phyloP scores from a whole-genome alignment of 2,329 filamentous ascomycete genomes.

The Apiospora koreana region DNA sequence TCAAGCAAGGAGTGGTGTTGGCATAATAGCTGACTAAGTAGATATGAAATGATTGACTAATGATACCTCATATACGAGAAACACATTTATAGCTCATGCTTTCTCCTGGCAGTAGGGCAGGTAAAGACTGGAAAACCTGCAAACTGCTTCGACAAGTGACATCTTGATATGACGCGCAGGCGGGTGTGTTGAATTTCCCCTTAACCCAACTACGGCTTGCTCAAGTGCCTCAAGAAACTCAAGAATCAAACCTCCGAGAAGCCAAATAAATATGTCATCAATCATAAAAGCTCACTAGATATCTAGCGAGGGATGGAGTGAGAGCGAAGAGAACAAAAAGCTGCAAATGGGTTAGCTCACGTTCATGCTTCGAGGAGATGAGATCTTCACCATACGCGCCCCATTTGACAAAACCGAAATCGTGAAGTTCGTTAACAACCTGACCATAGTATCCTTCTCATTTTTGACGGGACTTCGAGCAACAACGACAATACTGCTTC shows the following conservation, averaged over 20 bases:
- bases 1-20: conserved; percentile 16
- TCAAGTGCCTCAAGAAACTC: neutral
- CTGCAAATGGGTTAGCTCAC: neutral
- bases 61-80: conserved; percentile 19
- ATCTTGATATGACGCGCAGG: conserved; percentile 10
- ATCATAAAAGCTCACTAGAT: neutral
- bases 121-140: neutral
- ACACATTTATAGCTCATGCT: neutral
- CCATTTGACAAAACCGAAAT: neutral
- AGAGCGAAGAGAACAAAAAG: neutral
- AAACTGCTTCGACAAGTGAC: neutral
- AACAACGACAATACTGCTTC: neutral
- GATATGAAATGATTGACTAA: conserved; percentile 23
- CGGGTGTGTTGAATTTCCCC: neutral
- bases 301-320: neutral
- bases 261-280: neutral
- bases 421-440: neutral
- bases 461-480: neutral
- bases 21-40: conserved; percentile 18
- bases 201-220: neutral
- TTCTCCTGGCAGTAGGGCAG: neutral
- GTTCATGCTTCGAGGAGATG: neutral
- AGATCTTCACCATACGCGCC: neutral
- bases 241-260: neutral
- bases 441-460: neutral